Conservation (phyloP, 2,329 filamentous ascomycete genomes). For the Macrophomina tecta region DNA sequence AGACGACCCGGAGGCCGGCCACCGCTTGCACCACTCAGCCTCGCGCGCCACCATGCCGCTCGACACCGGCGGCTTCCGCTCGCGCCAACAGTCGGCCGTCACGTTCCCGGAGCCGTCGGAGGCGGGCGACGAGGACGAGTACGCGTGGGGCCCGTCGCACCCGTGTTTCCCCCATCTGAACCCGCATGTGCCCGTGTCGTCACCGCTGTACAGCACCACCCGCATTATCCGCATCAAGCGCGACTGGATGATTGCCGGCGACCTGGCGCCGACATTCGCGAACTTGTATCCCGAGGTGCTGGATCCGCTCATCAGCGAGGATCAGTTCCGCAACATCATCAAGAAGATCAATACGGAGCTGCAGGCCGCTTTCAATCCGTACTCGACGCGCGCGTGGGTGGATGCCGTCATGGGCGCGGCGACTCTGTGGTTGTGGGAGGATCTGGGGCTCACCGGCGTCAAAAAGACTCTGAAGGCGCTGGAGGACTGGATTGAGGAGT, state of each 20-base stretch:
- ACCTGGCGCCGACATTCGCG: constrained; percentile 89
- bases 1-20: constrained; percentile 26
- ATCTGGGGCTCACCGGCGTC: constrained; percentile 76
- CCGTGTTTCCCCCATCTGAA: constrained; percentile 95
- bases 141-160: constrained; percentile 91
- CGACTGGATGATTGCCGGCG: constrained; percentile 89
- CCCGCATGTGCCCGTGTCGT: constrained; percentile 82
- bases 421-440: constrained; percentile 96
- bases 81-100: constrained; percentile 23
- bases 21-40: constrained; percentile 24
- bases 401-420: constrained; percentile 80
- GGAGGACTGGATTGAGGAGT: constrained; percentile 83
- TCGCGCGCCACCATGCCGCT: constrained; percentile 28
- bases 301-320: constrained; percentile 82
- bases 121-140: constrained; percentile 63
- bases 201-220: constrained; percentile 75
- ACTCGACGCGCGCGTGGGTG: constrained; percentile 74
- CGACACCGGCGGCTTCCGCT: constrained; percentile 8
- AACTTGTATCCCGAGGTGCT: constrained; percentile 97
- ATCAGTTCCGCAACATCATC: constrained; percentile 83
- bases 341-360: constrained; percentile 82
- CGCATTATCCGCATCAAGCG: constrained; percentile 89
- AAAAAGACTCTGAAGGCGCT: constrained; percentile 74
- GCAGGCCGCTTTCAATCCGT: constrained; percentile 79
- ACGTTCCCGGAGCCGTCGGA: constrained; percentile 19